Percentiles rank a stretch among this genome's conserved stretches.
Conservation (phyloP, 2,329 filamentous ascomycete genomes). For the Fusarium sp. region DNA sequence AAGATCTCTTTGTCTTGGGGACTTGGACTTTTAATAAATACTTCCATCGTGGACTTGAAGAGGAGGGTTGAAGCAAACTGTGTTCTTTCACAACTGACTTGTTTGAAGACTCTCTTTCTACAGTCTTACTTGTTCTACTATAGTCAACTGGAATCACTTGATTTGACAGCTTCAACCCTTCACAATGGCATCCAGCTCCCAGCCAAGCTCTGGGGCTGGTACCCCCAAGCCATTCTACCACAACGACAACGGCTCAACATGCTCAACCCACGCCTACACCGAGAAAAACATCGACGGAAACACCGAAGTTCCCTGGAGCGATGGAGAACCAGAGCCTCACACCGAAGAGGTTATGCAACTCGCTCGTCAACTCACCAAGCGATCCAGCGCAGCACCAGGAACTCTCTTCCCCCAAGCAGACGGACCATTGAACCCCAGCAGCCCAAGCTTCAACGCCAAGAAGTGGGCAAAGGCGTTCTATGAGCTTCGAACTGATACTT, state of each 20-base stretch:
- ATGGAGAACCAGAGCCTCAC: conserved; percentile 4
- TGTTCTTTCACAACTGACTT: background rate
- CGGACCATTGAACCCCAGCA: conserved; percentile 53
- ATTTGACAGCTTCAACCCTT: background rate
- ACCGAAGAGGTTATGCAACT: conserved; percentile 44
- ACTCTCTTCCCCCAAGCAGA: conserved; percentile 45
- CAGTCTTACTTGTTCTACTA: background rate
- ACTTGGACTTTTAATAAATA: background rate
- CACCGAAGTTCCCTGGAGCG: background rate
- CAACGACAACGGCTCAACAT: conserved; percentile 26
- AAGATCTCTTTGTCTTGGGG: conserved; percentile 22
- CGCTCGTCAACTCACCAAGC: conserved; percentile 45
- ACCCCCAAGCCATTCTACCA: background rate
- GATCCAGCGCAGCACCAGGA: conserved; percentile 42
- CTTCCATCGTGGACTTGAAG: background rate
- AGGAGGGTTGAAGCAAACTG: background rate
- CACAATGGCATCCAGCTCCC: conserved; percentile 24
- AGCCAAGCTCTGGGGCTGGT: conserved; percentile 11
- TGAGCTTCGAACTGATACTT: conserved; percentile 37
- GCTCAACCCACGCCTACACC: conserved; percentile 25
- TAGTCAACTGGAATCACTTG: background rate
- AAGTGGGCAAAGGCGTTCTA: conserved; percentile 58
- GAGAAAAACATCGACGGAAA: conserved; percentile 32
- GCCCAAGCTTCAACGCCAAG: conserved; percentile 54
- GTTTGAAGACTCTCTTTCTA: background rate